Percentiles rank a stretch among this genome's conserved stretches.
Evolutionary conservation across 768 basidiomycete species (phyloP).

Genomic region (Tricholoma flavovirens): DNA sequence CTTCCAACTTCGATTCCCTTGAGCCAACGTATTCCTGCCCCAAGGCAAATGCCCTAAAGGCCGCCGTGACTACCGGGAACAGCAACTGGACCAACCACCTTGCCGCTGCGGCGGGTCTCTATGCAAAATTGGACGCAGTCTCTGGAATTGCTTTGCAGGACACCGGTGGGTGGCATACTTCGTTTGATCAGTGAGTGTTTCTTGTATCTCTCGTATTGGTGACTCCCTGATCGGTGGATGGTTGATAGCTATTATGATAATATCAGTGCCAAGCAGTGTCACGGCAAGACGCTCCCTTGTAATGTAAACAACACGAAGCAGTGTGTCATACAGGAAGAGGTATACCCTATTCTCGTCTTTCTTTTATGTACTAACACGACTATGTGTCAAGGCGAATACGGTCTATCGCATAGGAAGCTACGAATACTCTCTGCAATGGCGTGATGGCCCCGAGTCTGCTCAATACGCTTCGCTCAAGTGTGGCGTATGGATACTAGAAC

Average conservation of each 20-base stretch:
- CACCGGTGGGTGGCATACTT: constrained; percentile 42
- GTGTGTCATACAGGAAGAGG: constrained; percentile 40
- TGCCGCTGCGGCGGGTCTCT: constrained; percentile 30
- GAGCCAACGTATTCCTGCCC: constrained; percentile 42
- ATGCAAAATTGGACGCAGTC: constrained; percentile 35
- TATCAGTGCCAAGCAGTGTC: constrained; percentile 45
- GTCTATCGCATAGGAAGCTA: constrained; percentile 55
- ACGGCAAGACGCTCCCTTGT: constrained; percentile 40
- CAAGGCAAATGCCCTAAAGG: constrained; percentile 27
- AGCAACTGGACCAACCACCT: constrained; percentile 39
- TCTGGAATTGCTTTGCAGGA: constrained; percentile 36
- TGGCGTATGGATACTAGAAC: constrained; percentile 42
- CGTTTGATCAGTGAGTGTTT: constrained; percentile 42
- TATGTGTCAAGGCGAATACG: constrained; percentile 34
- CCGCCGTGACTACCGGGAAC: constrained; percentile 34
- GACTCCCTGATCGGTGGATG: not conserved
- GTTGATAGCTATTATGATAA: constrained; percentile 45
- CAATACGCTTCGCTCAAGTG: constrained; percentile 38
- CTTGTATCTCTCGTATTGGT: not conserved
- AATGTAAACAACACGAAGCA: constrained; percentile 36
- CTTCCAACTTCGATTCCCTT: constrained; percentile 38
- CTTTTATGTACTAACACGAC: not conserved
- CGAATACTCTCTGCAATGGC: constrained; percentile 52
- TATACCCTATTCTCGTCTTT: constrained; percentile 3
- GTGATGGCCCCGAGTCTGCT: constrained; percentile 39